These are phyloP conservation scores for Scopulariopsis brevicaulis DNA, from an alignment of 2,329 filamentous ascomycete genomes.

Conservation along the genomic window DNA sequence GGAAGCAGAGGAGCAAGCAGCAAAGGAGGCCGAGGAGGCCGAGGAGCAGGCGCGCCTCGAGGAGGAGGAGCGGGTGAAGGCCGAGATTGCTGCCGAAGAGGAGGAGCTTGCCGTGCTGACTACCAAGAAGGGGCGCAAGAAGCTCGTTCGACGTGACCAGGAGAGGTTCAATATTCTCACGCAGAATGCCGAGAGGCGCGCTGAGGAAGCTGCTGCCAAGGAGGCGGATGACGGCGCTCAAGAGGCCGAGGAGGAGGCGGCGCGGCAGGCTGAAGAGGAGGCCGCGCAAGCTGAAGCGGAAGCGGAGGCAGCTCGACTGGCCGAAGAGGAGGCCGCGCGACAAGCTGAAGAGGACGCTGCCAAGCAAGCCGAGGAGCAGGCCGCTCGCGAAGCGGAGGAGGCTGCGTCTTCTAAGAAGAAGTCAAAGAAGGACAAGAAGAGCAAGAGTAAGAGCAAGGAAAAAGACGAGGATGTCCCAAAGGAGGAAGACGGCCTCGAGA, in stretches of 20 bases:
- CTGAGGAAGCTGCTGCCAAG: constrained; percentile 26
- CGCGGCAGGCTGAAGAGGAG: constrained; percentile 20
- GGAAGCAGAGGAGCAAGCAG: constrained; percentile 14
- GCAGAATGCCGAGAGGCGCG: constrained; percentile 20
- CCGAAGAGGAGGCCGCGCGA: constrained; percentile 9
- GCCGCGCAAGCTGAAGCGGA: constrained; percentile 11
- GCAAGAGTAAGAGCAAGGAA: constrained; percentile 17
- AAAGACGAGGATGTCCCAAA: constrained; percentile 10
- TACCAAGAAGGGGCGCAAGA: constrained; percentile 39
- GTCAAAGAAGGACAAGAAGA: constrained; percentile 11
- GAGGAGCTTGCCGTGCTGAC: constrained; percentile 27
- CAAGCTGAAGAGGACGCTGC: constrained; percentile 16
- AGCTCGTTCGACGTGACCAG: constrained; percentile 30
- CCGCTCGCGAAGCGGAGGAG: constrained; percentile 17
- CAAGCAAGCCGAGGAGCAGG: constrained; percentile 20
- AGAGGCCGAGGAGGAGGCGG: constrained; percentile 14
- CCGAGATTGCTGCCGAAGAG: constrained; percentile 15
- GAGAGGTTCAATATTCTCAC: constrained; percentile 28
- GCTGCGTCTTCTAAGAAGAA: constrained; percentile 18
- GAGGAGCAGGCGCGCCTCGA: constrained; percentile 6
- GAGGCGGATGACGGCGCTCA: constrained; percentile 10
- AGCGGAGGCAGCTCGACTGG: constrained; percentile 22
- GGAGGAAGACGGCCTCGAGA: constrained; percentile 12
- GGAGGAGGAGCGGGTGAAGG: constrained; percentile 8
- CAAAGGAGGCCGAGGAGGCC: too few species aligned